phyloP scores from a whole-genome alignment of 352 stramenopile species.

The Globisporangium barbulae region DNA sequence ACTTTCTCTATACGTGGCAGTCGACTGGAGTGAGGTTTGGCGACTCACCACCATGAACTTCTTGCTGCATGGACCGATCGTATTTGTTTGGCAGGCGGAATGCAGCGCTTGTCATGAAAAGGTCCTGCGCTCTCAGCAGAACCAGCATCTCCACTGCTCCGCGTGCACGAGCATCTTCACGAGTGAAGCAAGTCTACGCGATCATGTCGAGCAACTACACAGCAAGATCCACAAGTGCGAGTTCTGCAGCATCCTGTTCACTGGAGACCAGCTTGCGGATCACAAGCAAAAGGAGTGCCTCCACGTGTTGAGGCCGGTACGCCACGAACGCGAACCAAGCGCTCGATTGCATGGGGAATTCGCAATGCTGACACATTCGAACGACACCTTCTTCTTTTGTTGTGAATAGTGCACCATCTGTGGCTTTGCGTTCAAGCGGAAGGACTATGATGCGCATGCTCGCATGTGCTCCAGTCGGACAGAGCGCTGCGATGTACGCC shows the following conservation, averaged over 20 bases:
- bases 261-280: conserved; percentile 14
- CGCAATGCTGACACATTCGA: not conserved
- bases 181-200: conserved; percentile 11
- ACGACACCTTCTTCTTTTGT: not conserved
- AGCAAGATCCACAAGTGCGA: conserved; percentile 21
- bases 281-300: conserved; percentile 26
- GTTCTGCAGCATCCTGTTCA: conserved; percentile 31
- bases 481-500: conserved; percentile 45
- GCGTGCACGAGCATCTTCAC: conserved; percentile 26
- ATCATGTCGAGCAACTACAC: conserved; percentile 25
- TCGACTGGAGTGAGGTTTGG: too few relatives aligned
- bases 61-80: not conserved
- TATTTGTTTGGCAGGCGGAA: conserved; percentile 25
- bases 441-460: conserved; percentile 32
- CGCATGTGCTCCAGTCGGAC: conserved; percentile 50
- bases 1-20: not conserved
- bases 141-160: conserved; percentile 39
- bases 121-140: conserved; percentile 26
- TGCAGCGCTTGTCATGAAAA: conserved; percentile 35
- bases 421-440: conserved; percentile 46
- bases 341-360: not conserved
- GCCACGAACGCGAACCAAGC: not conserved
- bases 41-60: not conserved
- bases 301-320: conserved; percentile 27
- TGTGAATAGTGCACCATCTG: conserved; percentile 39